Conservation (phyloP, 1,284 basidiomycete species). For the Pisolithus thermaeus region DNA sequence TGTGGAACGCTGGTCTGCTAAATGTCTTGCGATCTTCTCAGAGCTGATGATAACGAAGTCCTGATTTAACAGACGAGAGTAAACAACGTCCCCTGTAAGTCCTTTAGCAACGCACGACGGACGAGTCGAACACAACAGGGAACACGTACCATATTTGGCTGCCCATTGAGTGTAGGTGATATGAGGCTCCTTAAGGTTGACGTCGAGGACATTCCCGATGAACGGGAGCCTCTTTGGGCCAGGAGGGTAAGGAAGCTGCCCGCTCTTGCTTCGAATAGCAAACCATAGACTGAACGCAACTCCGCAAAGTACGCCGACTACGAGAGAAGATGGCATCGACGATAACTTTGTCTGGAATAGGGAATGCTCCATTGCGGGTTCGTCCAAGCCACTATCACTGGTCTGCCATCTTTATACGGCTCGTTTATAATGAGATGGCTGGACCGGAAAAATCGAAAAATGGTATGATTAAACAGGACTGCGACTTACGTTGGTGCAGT, state of each 20-base stretch:
- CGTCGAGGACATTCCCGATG: conserved; percentile 5
- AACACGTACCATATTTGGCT: conserved; percentile 2
- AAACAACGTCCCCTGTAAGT: conserved; percentile 3
- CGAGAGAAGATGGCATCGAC: background rate
- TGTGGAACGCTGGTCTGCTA: conserved; percentile 1
- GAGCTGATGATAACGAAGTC: conserved; percentile 4
- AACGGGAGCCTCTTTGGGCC: conserved; percentile 5
- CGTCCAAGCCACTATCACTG: background rate
- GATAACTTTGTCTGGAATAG: background rate
- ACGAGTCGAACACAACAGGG: background rate
- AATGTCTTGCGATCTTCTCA: background rate
- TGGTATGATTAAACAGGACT: too few species aligned
- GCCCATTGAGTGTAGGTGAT: conserved; percentile 7
- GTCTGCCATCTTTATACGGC: background rate
- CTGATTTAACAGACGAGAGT: conserved; percentile 3
- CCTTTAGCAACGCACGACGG: background rate
- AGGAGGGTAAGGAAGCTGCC: background rate
- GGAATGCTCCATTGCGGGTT: background rate
- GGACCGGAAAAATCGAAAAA: too few species aligned
- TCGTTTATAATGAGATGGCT: too few species aligned
- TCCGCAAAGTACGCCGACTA: background rate
- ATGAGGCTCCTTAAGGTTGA: conserved; percentile 2
- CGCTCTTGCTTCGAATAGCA: background rate
- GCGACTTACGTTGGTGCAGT: too few species aligned
- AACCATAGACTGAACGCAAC: background rate